Evolutionary conservation across 139 green algal genomes (phyloP), one percentile per base, ranked within the genome.

Genomic region (Protoeuglena noctilucae): DNA sequence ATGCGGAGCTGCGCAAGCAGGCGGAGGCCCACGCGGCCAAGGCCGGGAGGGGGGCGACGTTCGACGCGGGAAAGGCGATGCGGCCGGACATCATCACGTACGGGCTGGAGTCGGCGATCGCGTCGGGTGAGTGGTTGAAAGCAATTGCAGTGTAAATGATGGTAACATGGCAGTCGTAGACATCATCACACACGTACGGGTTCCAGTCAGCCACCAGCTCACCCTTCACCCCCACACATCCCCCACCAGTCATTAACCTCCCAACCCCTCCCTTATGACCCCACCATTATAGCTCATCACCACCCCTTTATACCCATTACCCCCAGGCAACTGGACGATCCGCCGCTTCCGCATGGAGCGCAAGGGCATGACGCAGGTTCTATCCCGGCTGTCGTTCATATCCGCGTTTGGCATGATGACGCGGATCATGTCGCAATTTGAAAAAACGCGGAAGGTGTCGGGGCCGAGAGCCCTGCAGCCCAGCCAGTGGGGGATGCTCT

Each of bases 401-500:
- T 73, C 71, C 16, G 77, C 82, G 2, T 62, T 98, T 45, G 91
- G 91, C 55, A 96, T 97, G 85, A 97, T 99, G 91, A 97, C 91
- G 7, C 79, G 87, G 61, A 96, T 99, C 77, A 94, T 72, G 21
- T 83, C 64, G 2, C 92, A 97, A 75, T 96, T 99, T 77, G 92
- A 99, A 49, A 98, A 98, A 75, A 96, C 89, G 19, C 69, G 88
- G 43, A 99, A 99, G 78, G 67, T 90, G 24, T 82, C 62, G 2
- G 88, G 85, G 2, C 88, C 87, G 4, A 73, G 88, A 22, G 80
- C 82, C 7, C 71, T 96, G 67, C 87, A 95, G 71, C 84, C 85
- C 25, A 82, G 62, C 55, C 89, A 99, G 81, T 99, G 92, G 92
- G 92, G 92, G 63, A 94, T 96, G 83, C 62, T 98, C 30, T 99